phyloP scores from a whole-genome alignment of 805 yeast genomes.

The Nakazawaea laoshanensis region DNA sequence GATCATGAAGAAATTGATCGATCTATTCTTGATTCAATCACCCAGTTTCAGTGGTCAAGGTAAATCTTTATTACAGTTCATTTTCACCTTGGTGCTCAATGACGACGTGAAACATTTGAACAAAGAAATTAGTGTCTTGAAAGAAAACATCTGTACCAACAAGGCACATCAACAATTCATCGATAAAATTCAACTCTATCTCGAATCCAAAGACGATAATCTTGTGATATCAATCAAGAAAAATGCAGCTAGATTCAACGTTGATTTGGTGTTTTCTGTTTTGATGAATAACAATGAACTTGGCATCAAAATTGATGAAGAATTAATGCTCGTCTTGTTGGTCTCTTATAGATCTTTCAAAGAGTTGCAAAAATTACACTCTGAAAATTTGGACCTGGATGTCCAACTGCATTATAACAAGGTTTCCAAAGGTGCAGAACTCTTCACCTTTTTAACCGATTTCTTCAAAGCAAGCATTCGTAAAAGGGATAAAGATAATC shows the following conservation, averaged over 20 bases:
- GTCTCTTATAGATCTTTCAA: slow-evolving; percentile 14
- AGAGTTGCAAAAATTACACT: slow-evolving; percentile 2
- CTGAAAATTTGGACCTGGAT: slow-evolving; percentile 26
- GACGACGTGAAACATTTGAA: slow-evolving; percentile 68
- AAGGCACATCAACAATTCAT: slow-evolving; percentile 14
- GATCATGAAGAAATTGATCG: slow-evolving; percentile 71
- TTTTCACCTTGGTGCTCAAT: slow-evolving; percentile 62
- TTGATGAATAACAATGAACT: slow-evolving; percentile 18
- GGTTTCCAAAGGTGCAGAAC: slow-evolving; percentile 24
- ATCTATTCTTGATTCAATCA: slow-evolving; percentile 75
- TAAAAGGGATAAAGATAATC: slow-evolving; percentile 64
- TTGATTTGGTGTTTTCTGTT: slow-evolving; percentile 17
- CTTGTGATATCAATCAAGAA: slow-evolving; percentile 21
- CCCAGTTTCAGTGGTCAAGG: slow-evolving; percentile 34
- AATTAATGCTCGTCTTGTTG: slow-evolving; percentile 12
- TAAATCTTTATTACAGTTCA: slow-evolving; percentile 60
- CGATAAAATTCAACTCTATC: slow-evolving; percentile 21
- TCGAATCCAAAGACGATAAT: slow-evolving; percentile 15
- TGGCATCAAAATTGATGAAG: slow-evolving; percentile 9
- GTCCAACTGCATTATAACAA: slow-evolving; percentile 21
- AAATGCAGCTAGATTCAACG: slow-evolving; percentile 17
- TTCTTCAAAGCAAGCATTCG: slow-evolving; percentile 57
- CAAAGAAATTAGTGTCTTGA: slow-evolving; percentile 39
- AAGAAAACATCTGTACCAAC: slow-evolving; percentile 23
- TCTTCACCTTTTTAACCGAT: slow-evolving; percentile 49